Conservation (phyloP, 768 basidiomycete species). For the Boletus pseudopeckii region DNA sequence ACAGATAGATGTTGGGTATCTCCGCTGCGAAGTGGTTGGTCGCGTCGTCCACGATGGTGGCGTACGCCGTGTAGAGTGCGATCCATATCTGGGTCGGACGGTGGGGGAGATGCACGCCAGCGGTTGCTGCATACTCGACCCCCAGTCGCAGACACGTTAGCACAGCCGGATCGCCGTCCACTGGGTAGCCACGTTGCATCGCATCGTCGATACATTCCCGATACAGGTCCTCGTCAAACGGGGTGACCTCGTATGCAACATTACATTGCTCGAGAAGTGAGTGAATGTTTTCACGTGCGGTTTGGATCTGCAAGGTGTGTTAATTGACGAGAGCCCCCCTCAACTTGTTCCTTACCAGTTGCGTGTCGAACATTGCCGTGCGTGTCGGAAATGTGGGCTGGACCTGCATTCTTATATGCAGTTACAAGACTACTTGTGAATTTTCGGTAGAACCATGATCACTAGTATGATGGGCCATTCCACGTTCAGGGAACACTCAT, state of each 20-base stretch:
- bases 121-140: not conserved
- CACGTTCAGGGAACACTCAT: too few relatives aligned
- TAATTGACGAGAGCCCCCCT: not conserved
- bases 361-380: not conserved
- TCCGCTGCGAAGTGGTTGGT: not conserved
- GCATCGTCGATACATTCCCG: not conserved
- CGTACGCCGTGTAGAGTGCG: conserved; percentile 35
- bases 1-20: not conserved
- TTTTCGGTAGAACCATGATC: too few relatives aligned
- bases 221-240: not conserved
- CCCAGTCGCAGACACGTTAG: not conserved
- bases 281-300: not conserved
- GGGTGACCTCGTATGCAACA: not conserved
- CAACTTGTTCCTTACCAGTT: not conserved
- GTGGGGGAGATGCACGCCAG: conserved; percentile 24
- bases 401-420: too few relatives aligned
- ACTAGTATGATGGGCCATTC: too few relatives aligned
- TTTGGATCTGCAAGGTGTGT: not conserved
- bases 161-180: not conserved
- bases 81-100: conserved; percentile 19
- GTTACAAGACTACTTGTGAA: too few relatives aligned
- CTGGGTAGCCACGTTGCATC: not conserved
- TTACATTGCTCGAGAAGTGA: not conserved
- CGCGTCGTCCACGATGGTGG: conserved; percentile 33
- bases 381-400: too few relatives aligned